Conservation (phyloP, 2,329 filamentous ascomycete species). For the Pyrenochaeta sp. region DNA sequence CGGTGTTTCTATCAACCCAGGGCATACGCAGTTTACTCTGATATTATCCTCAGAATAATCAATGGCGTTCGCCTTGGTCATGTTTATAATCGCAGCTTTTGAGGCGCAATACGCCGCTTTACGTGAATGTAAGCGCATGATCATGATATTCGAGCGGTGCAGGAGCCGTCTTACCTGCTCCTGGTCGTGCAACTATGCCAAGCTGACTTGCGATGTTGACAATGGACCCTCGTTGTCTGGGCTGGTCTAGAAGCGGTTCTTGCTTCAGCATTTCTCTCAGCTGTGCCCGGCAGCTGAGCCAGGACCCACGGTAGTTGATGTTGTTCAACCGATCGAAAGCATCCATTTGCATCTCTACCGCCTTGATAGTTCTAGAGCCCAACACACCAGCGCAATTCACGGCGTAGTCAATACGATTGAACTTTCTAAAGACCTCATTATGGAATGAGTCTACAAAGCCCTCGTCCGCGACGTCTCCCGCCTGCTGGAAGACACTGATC, state of each 20-base stretch:
- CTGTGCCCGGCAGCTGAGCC: slow-evolving; percentile 63
- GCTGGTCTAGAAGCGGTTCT: slow-evolving; percentile 53
- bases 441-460: slow-evolving; percentile 54
- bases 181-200: slow-evolving; percentile 48
- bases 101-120: slow-evolving; percentile 64
- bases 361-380: slow-evolving; percentile 48
- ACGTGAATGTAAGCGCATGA: slow-evolving; percentile 11
- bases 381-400: slow-evolving; percentile 64
- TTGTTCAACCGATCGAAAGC: slow-evolving; percentile 62
- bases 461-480: slow-evolving; percentile 60
- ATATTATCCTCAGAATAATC: slow-evolving; percentile 61
- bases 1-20: slow-evolving; percentile 57
- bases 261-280: slow-evolving; percentile 60
- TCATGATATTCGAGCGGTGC: no score
- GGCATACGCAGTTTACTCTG: slow-evolving; percentile 67
- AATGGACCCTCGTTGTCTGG: slow-evolving; percentile 54
- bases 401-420: slow-evolving; percentile 62
- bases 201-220: slow-evolving; percentile 64
- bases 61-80: slow-evolving; percentile 65
- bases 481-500: slow-evolving; percentile 45
- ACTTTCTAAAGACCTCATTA: slow-evolving; percentile 41
- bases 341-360: slow-evolving; percentile 57
- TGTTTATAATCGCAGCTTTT: slow-evolving; percentile 65
- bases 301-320: slow-evolving; percentile 66
- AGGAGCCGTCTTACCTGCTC: slow-evolving; percentile 35